Conservation (phyloP, 257 asterid genomes). For the Rehmannia glutinosa region DNA sequence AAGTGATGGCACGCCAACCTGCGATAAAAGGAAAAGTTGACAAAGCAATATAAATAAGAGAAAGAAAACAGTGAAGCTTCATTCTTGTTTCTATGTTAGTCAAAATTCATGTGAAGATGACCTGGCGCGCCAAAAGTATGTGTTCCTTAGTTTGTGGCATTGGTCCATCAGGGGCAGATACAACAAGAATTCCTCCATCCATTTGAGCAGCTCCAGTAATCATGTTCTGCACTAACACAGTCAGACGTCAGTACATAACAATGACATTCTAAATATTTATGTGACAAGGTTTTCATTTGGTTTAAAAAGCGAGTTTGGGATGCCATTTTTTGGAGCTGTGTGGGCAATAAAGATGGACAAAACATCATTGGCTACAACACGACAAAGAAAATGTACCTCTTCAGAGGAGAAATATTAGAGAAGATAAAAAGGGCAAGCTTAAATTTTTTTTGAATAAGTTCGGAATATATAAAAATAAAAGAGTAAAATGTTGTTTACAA, state of each 20-base stretch:
- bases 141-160: slow-evolving; percentile 99
- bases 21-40: slow-evolving; percentile 15
- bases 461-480: no score
- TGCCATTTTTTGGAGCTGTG: no score
- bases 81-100: background rate
- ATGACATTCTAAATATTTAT: background rate
- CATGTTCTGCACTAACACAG: slow-evolving; percentile 60
- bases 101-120: slow-evolving; percentile 20
- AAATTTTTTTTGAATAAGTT: no score
- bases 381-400: background rate
- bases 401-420: no score
- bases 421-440: no score
- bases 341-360: background rate
- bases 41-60: slow-evolving; percentile 2
- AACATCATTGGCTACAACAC: background rate
- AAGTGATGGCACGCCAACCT: slow-evolving; percentile 89
- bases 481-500: no score
- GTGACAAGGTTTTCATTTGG: background rate
- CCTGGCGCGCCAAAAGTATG: slow-evolving; percentile 93
- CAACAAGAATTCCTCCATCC: slow-evolving; percentile 97
- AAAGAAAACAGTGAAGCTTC: background rate
- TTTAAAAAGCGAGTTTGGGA: background rate
- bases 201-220: slow-evolving; percentile 99
- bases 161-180: slow-evolving; percentile 97
- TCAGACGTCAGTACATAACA: slow-evolving; percentile 21